Evolutionary conservation across 805 yeast species (phyloP).

Genomic region (Candida adriatica): DNA sequence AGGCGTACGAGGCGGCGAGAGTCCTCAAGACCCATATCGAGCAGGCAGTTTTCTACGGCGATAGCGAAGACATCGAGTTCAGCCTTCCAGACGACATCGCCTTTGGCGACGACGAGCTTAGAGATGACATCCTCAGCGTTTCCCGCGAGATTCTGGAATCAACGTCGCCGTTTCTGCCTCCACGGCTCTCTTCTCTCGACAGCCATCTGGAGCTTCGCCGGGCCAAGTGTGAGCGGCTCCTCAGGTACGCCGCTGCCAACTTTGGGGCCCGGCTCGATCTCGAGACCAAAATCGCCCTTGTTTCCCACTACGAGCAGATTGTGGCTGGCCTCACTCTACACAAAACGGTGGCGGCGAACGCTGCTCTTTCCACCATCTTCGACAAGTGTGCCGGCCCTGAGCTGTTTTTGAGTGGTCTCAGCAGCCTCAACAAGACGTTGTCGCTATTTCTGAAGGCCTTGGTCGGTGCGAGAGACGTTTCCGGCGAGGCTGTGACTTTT

Average conservation of each 20-base stretch:
- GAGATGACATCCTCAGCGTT: slow-evolving; percentile 43
- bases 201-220: slow-evolving; percentile 47
- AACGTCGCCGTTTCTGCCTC: slow-evolving; percentile 49
- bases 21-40: slow-evolving; percentile 63
- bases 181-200: slow-evolving; percentile 40
- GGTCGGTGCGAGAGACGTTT: slow-evolving; percentile 5
- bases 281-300: slow-evolving; percentile 31
- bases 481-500: slow-evolving; percentile 19
- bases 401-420: slow-evolving; percentile 23
- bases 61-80: slow-evolving; percentile 42
- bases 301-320: slow-evolving; percentile 36
- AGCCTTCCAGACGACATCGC: slow-evolving; percentile 37
- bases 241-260: slow-evolving; percentile 39
- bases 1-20: slow-evolving; percentile 15
- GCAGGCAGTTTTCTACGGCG: slow-evolving; percentile 70
- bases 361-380: slow-evolving; percentile 2
- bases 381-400: slow-evolving; percentile 10
- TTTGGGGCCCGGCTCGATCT: slow-evolving; percentile 30
- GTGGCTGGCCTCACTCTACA: slow-evolving; percentile 33
- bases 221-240: slow-evolving; percentile 35
- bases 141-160: slow-evolving; percentile 52
- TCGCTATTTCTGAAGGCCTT: slow-evolving; percentile 19
- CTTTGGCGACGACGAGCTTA: slow-evolving; percentile 38
- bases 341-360: slow-evolving; percentile 5
- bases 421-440: slow-evolving; percentile 22